phyloP scores from a whole-genome alignment of 1,284 basidiomycete genomes.

The Agroathelia rolfsii region DNA sequence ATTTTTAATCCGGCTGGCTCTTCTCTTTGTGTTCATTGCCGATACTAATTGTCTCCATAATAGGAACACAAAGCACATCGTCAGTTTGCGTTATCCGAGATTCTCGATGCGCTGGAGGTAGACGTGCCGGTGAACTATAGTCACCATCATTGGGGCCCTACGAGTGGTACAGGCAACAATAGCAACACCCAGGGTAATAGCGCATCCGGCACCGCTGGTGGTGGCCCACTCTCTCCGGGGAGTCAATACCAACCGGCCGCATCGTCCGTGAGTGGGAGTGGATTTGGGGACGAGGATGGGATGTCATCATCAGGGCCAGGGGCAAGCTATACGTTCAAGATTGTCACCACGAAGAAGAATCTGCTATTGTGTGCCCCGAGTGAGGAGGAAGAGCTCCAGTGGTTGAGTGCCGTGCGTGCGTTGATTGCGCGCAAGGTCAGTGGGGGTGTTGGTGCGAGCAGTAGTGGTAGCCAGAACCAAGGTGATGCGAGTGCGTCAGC shows the following conservation, averaged over 20 bases:
- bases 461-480: slow-evolving; percentile 16
- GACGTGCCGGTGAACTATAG: slow-evolving; percentile 38
- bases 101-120: slow-evolving; percentile 91
- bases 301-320: too few species aligned
- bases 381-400: slow-evolving; percentile 98
- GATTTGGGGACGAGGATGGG: too few species aligned
- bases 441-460: slow-evolving; percentile 33
- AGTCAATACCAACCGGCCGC: slow-evolving; percentile 31
- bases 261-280: too few species aligned
- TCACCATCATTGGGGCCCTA: too few species aligned
- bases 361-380: slow-evolving; percentile 87
- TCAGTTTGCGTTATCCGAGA: slow-evolving; percentile 74
- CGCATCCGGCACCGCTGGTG: slow-evolving; percentile 27
- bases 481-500: slow-evolving; percentile 17
- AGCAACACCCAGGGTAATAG: slow-evolving; percentile 13
- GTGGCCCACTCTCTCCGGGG: slow-evolving; percentile 23
- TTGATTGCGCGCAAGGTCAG: slow-evolving; percentile 68
- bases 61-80: slow-evolving; percentile 80
- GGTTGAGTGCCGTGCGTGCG: slow-evolving; percentile 90
- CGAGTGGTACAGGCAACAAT: too few species aligned
- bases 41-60: slow-evolving; percentile 10
- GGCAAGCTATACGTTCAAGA: slow-evolving; percentile 92
- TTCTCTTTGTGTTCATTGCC: too few species aligned
- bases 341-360: slow-evolving; percentile 90
- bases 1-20: too few species aligned